Percentiles rank a stretch among this genome's conserved stretches.
These are phyloP conservation scores for Magnusiomyces magnusii DNA, from an alignment of 1,139 yeast species.

Conservation along the genomic window DNA sequence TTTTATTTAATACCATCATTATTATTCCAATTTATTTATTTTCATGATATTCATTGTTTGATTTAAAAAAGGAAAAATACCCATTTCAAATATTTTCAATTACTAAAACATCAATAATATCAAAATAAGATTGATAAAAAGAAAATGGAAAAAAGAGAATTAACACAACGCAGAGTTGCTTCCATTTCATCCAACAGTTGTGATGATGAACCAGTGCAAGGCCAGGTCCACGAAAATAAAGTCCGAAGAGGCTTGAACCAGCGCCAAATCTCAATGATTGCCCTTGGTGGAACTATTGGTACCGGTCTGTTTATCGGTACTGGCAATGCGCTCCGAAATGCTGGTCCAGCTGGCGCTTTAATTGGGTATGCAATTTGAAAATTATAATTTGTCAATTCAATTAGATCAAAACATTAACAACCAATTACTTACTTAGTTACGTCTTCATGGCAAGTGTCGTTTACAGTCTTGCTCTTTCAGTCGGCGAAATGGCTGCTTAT, in stretches of 20 bases:
- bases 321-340: slow-evolving; percentile 49
- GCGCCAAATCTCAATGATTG: slow-evolving; percentile 44
- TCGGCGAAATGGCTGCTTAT: slow-evolving; percentile 59
- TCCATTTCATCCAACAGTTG: not conserved
- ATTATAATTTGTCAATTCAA: no score
- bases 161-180: not conserved
- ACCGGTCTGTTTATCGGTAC: slow-evolving; percentile 57
- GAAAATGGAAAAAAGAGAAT: not conserved
- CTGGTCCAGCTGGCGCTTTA: slow-evolving; percentile 65
- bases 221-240: slow-evolving; percentile 6
- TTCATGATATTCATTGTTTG: no score
- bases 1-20: no score
- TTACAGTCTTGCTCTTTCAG: slow-evolving; percentile 47
- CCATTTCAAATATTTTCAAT: no score
- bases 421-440: slow-evolving; percentile 27
- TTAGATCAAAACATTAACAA: no score
- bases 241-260: slow-evolving; percentile 36
- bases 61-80: no score
- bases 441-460: slow-evolving; percentile 45
- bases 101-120: no score
- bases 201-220: not conserved
- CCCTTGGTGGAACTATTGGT: slow-evolving; percentile 47
- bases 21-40: no score
- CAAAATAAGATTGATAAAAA: no score
- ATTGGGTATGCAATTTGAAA: slow-evolving; percentile 50